Conservation (phyloP, 1,284 basidiomycete genomes). For the Abortiporus biennis region DNA sequence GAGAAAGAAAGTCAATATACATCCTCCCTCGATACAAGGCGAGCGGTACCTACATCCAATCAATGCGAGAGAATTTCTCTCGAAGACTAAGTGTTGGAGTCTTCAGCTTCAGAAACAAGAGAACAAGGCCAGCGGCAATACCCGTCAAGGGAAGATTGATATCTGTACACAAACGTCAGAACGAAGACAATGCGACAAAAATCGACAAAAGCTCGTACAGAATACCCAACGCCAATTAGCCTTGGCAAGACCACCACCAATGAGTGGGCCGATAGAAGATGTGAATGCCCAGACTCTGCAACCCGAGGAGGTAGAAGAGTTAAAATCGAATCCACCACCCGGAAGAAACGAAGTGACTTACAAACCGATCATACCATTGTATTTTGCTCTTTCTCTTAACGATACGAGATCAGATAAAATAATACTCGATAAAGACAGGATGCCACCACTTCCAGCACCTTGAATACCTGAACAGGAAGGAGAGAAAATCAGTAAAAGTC, state of each 20-base stretch:
- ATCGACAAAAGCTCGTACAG: constrained; percentile 15
- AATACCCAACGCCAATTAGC: constrained; percentile 24
- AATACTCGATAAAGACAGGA: constrained; percentile 31
- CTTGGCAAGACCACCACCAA: constrained; percentile 8
- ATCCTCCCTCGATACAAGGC: background rate
- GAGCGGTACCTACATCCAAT: constrained; percentile 12
- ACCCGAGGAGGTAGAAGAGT: background rate
- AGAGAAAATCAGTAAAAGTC: too few species aligned
- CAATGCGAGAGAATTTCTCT: constrained; percentile 10
- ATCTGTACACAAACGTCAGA: constrained; percentile 12
- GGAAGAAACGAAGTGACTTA: constrained; percentile 7
- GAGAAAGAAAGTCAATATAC: background rate
- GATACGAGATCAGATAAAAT: constrained; percentile 36
- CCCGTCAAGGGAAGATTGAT: constrained; percentile 32
- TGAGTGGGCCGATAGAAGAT: constrained; percentile 6
- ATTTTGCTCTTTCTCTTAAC: constrained; percentile 33
- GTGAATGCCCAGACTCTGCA: constrained; percentile 9
- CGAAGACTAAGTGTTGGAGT: constrained; percentile 8
- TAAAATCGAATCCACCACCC: too few species aligned
- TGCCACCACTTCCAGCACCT: constrained; percentile 38
- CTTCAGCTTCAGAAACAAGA: constrained; percentile 7
- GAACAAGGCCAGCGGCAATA: constrained; percentile 26
- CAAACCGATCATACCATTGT: constrained; percentile 21
- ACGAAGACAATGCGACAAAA: background rate
- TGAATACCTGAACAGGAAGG: constrained; percentile 28